Base-by-base conservation (phyloP, 805 yeast species). In the Jamesozyma rosinii region DNA sequence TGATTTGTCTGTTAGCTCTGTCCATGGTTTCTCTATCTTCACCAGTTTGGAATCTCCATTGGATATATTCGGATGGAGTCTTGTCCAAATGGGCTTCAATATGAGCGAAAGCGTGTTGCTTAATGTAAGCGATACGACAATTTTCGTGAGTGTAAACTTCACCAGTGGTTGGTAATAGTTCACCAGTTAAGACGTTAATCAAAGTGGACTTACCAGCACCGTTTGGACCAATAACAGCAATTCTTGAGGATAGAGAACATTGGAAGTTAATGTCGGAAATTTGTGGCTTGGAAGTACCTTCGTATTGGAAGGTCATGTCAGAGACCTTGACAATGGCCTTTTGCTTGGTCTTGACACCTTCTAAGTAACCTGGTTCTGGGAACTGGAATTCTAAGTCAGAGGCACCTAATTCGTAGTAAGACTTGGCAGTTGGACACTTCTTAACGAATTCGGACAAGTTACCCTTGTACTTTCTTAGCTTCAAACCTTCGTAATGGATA, bases 11-110 rank as follows among this genome's bases (percentile, higher is more conserved):
- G 72, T 94, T 87, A 70, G 97, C 98, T 79, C 97, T 86, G 80
- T 92, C 98, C 98, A 92, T 92, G 75, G 98, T 92, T 80, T 92
- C 98, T 79, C 98, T 88, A 75, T 92, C 98, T 79, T 92, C 98
- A 89, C 98, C 98, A 69, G 98, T 92, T 79, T 92, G 98, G 97
- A 90, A 92, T 83, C 98, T 92, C 98, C 98, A 92, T 79, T 92
- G 98, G 64, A 92, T 92, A 79, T 92, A 92, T 79, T 92, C 98
- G 65, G 97, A 88, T 68, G 98, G 98, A 67, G 99, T 92, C 81
- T 84, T 86, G 81, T 92, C 99, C 71, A 90, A 80, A 71, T 92
- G 98, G 69, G 84, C 80, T 74, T 94, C 99, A 66, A 92, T 90
- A 74, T 92, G 98, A 56, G 97, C 97, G 69, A 92, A 92, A 72